Percentiles rank a stretch among this genome's conserved stretches.
Conservation (phyloP, 1,139 yeast genomes). For the Sugiyamaella xylanicola region DNA sequence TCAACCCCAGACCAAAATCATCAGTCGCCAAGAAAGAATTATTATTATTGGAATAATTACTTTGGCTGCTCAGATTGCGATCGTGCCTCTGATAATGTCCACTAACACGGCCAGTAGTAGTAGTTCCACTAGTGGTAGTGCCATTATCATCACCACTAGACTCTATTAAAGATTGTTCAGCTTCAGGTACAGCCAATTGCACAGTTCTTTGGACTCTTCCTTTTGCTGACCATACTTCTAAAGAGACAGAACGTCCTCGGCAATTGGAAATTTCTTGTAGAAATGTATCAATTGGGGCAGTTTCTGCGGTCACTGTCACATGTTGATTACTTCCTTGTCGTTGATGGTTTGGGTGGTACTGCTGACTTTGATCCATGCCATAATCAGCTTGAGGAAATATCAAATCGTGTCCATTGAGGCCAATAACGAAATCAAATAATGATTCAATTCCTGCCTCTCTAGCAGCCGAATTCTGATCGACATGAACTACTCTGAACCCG, state of each 20-base stretch:
- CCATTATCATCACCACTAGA: constrained; percentile 12
- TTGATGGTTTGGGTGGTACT: background rate
- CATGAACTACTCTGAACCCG: constrained; percentile 60
- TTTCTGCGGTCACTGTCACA: constrained; percentile 22
- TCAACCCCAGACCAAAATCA: constrained; percentile 56
- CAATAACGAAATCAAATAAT: constrained; percentile 83
- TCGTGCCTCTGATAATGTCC: constrained; percentile 9
- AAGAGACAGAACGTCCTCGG: constrained; percentile 47
- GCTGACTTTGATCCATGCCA: background rate
- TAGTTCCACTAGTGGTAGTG: constrained; percentile 21
- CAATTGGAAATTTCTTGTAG: constrained; percentile 35
- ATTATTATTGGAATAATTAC: constrained; percentile 10
- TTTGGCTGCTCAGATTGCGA: constrained; percentile 8
- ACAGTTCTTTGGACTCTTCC: constrained; percentile 71
- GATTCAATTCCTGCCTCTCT: constrained; percentile 64
- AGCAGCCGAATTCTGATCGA: constrained; percentile 49
- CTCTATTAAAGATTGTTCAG: constrained; percentile 25
- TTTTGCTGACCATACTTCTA: constrained; percentile 86
- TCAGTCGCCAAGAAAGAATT: constrained; percentile 12
- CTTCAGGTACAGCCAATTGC: constrained; percentile 47
- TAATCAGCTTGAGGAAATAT: constrained; percentile 9
- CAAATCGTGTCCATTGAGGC: constrained; percentile 70
- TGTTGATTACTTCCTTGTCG: constrained; percentile 4
- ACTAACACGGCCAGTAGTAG: constrained; percentile 8
- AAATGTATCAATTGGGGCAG: constrained; percentile 37